These are phyloP conservation scores for Coffea eugenioides DNA, from an alignment of 257 asterid genomes.

Conservation along the genomic window DNA sequence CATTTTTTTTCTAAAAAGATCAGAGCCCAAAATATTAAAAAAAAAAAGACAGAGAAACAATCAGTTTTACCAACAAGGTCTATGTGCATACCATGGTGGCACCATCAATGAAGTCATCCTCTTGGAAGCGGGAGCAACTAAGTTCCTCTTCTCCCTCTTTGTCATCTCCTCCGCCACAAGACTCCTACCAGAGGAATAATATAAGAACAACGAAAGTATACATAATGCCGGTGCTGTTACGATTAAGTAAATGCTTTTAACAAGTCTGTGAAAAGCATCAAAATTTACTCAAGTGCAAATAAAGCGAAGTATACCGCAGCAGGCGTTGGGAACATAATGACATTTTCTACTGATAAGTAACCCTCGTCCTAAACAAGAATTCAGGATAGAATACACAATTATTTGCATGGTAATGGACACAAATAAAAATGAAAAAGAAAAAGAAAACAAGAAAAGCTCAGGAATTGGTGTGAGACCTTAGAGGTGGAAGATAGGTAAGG, in stretches of 20 bases:
- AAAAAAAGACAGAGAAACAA: not conserved
- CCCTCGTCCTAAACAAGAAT: conserved; percentile 48
- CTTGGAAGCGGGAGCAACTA: conserved; percentile 36
- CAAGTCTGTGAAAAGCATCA: not conserved
- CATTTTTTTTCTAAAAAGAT: not conserved
- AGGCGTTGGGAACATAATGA: conserved; percentile 37
- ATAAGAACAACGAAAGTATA: not conserved
- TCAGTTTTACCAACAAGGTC: not conserved
- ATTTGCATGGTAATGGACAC: conserved; percentile 7
- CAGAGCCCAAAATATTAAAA: not conserved
- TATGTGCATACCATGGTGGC: conserved; percentile 47
- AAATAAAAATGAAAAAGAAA: not conserved
- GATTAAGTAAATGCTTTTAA: not conserved
- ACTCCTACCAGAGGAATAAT: conserved; percentile 29
- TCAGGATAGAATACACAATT: not conserved
- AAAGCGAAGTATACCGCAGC: conserved; percentile 36
- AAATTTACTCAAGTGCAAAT: not conserved
- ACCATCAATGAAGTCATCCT: conserved; percentile 42
- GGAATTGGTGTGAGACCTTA: conserved; percentile 4
- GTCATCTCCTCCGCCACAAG: conserved; percentile 17
- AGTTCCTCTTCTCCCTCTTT: conserved; percentile 38
- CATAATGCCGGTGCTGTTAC: not conserved
- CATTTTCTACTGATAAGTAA: conserved; percentile 60
- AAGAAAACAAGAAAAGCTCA: not conserved
- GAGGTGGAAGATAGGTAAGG: conserved; percentile 37